These are phyloP conservation scores for Samsoniella hepiali DNA, from an alignment of 2,329 filamentous ascomycete genomes.

Conservation along the genomic window DNA sequence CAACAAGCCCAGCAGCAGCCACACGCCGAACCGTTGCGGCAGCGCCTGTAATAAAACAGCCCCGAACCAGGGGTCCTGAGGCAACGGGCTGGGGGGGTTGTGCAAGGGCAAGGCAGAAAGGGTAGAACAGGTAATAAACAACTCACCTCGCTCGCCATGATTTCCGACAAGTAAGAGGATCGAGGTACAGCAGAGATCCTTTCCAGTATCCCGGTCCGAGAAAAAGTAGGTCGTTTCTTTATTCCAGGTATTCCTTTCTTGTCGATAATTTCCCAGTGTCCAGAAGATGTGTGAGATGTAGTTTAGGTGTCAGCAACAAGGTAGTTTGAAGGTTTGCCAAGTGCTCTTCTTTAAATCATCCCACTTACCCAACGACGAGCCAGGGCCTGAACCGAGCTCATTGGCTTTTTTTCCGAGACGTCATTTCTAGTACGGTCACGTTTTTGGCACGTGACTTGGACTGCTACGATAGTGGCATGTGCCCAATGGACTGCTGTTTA, in stretches of 20 bases:
- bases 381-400: neutral
- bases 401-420: neutral
- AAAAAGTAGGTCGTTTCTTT: neutral
- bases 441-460: neutral
- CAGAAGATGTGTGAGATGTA: neutral
- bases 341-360: neutral
- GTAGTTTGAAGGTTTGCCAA: neutral
- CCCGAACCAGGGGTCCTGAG: neutral
- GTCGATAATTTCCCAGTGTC: neutral
- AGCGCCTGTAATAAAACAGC: too few relatives aligned
- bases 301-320: neutral
- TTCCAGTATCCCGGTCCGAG: neutral
- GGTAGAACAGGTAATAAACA: neutral
- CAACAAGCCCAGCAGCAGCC: neutral
- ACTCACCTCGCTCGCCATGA: slow-evolving; percentile 19
- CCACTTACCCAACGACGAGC: neutral
- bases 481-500: too few relatives aligned
- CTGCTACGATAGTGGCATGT: too few relatives aligned
- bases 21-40: neutral
- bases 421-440: neutral
- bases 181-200: neutral
- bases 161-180: neutral
- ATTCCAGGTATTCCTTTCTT: neutral
- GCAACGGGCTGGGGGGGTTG: too few relatives aligned
- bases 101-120: neutral